Evolutionary conservation across 2,329 filamentous ascomycete species (phyloP).

Genomic region (Cercospora citrullina): DNA sequence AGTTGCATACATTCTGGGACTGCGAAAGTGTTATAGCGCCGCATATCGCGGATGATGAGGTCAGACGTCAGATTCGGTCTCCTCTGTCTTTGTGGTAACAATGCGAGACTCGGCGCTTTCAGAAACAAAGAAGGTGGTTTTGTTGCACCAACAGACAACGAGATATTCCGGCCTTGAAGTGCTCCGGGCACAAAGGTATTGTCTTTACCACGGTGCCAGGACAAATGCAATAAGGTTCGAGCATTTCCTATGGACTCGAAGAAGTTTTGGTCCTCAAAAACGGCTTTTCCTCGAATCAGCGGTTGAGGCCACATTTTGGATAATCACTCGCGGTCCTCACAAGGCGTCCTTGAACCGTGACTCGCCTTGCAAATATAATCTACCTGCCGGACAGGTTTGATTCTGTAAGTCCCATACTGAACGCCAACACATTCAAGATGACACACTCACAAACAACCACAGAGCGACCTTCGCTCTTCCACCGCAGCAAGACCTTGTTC

Average conservation of each 20-base stretch:
- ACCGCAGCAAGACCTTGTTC: neutral
- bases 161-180: neutral
- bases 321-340: neutral
- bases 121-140: neutral
- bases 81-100: neutral
- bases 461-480: neutral
- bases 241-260: neutral
- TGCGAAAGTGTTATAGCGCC: neutral
- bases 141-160: neutral
- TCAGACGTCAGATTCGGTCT: neutral
- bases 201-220: neutral
- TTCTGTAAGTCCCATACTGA: neutral
- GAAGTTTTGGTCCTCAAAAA: neutral
- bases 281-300: neutral
- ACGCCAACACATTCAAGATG: neutral
- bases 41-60: neutral
- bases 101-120: neutral
- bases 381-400: constrained; percentile 3
- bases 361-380: neutral
- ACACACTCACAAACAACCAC: neutral
- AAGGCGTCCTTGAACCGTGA: neutral
- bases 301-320: neutral
- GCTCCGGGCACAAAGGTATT: neutral
- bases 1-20: neutral
- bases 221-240: neutral